These are phyloP conservation scores for Dysphania ambrosioides DNA, from an alignment of 148 eudicot species.

Conservation along the genomic window DNA sequence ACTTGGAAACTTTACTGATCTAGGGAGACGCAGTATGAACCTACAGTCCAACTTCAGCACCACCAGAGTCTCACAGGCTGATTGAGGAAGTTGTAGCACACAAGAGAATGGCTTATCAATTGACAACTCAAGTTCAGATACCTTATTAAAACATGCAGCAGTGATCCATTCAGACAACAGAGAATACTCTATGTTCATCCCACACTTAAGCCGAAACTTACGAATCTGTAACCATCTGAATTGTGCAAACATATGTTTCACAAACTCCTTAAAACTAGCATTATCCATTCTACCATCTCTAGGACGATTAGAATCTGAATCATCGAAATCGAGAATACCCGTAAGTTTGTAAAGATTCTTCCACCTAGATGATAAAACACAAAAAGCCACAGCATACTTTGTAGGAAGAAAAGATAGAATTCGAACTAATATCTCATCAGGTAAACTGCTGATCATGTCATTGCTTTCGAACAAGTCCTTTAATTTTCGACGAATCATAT, in stretches of 20 bases:
- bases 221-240: constrained; percentile 3
- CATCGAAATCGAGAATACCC: constrained; percentile 24
- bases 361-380: constrained; percentile 21
- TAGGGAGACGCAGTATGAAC: constrained; percentile 4
- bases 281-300: constrained; percentile 1
- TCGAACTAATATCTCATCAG: constrained; percentile 19
- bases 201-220: constrained; percentile 23
- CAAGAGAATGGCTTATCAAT: neutral
- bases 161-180: constrained; percentile 3
- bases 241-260: neutral
- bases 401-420: constrained; percentile 24
- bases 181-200: neutral
- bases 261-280: constrained; percentile 14
- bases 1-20: constrained; percentile 17
- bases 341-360: constrained; percentile 14
- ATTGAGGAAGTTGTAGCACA: neutral
- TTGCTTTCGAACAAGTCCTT: neutral
- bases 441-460: constrained; percentile 22
- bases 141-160: neutral
- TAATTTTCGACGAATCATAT: neutral
- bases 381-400: constrained; percentile 20
- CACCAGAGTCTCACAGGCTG: constrained; percentile 16
- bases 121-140: constrained; percentile 17
- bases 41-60: constrained; percentile 22
- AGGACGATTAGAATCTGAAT: neutral